Percentiles rank a stretch among this genome's conserved stretches.
Evolutionary conservation across 2,329 filamentous ascomycete species (phyloP).

Genomic region (Orbilia ellipsospora): DNA sequence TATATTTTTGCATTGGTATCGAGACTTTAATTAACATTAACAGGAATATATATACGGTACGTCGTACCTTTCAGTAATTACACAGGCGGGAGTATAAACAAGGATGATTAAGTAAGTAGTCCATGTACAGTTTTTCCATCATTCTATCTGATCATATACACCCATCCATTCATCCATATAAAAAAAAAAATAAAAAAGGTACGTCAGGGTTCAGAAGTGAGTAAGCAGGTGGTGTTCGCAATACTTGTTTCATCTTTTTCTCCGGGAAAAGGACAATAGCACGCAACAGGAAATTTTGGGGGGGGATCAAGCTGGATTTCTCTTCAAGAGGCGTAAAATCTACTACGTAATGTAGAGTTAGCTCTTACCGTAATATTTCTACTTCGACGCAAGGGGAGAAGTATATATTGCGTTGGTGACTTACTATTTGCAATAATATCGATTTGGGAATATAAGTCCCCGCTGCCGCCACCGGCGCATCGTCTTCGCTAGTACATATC

Average conservation of each 20-base stretch:
- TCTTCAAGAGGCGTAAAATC: constrained; percentile 34
- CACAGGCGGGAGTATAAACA: too few species aligned
- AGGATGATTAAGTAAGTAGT: too few species aligned
- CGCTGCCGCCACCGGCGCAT: not conserved
- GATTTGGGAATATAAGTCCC: constrained; percentile 26
- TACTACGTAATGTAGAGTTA: constrained; percentile 26
- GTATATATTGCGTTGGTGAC: not conserved
- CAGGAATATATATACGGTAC: not conserved
- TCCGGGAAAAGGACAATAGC: constrained; percentile 26
- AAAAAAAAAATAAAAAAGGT: too few species aligned
- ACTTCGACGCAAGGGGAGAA: not conserved
- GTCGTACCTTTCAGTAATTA: too few species aligned
- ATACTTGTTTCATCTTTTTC: constrained; percentile 5
- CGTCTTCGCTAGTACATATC: constrained; percentile 15
- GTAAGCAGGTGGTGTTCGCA: too few species aligned
- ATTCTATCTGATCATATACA: too few species aligned
- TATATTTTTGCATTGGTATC: not conserved
- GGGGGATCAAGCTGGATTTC: not conserved
- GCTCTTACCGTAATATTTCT: not conserved
- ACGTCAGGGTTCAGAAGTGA: too few species aligned
- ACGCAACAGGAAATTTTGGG: not conserved
- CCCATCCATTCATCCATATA: too few species aligned
- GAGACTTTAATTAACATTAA: constrained; percentile 1
- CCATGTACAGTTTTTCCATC: too few species aligned
- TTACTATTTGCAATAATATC: constrained; percentile 52